These are phyloP conservation scores for Boeremia exigua DNA, from an alignment of 2,329 filamentous ascomycete genomes.

Conservation along the genomic window DNA sequence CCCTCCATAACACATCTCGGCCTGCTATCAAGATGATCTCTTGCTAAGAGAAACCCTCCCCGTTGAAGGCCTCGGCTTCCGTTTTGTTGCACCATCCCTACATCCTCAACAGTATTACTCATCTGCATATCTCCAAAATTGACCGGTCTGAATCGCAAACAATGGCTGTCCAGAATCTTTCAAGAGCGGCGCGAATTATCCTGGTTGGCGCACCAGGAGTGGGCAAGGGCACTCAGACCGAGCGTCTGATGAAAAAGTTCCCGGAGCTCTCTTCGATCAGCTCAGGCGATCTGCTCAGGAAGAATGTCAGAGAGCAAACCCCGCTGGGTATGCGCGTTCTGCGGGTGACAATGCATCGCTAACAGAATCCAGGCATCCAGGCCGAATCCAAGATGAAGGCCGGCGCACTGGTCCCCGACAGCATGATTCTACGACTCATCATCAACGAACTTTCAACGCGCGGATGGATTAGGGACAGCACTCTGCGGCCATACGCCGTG, in stretches of 20 bases:
- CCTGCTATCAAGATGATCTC: conserved; percentile 6
- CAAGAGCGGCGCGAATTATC: conserved; percentile 86
- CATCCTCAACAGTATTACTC: neutral
- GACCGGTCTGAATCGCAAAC: neutral
- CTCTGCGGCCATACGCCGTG: conserved; percentile 54
- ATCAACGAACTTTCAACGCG: conserved; percentile 84
- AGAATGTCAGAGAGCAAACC: conserved; percentile 89
- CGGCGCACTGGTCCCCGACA: conserved; percentile 89
- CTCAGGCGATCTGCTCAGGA: conserved; percentile 88
- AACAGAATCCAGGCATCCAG: conserved; percentile 72
- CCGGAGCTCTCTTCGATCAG: conserved; percentile 90
- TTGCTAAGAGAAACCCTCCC: conserved; percentile 7
- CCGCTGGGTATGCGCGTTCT: conserved; percentile 69
- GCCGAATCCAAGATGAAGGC: conserved; percentile 88
- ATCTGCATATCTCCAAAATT: neutral
- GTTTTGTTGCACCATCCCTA: neutral
- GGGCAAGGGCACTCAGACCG: conserved; percentile 94
- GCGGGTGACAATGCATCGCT: conserved; percentile 5
- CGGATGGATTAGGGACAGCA: conserved; percentile 74
- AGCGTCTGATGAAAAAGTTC: conserved; percentile 84
- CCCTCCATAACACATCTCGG: neutral
- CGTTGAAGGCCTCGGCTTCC: conserved; percentile 15
- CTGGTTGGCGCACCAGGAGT: conserved; percentile 95
- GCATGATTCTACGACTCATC: conserved; percentile 90
- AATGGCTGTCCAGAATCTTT: conserved; percentile 35